These are phyloP conservation scores for Xylaria sp. DNA, from an alignment of 2,329 filamentous ascomycete species.

Conservation along the genomic window DNA sequence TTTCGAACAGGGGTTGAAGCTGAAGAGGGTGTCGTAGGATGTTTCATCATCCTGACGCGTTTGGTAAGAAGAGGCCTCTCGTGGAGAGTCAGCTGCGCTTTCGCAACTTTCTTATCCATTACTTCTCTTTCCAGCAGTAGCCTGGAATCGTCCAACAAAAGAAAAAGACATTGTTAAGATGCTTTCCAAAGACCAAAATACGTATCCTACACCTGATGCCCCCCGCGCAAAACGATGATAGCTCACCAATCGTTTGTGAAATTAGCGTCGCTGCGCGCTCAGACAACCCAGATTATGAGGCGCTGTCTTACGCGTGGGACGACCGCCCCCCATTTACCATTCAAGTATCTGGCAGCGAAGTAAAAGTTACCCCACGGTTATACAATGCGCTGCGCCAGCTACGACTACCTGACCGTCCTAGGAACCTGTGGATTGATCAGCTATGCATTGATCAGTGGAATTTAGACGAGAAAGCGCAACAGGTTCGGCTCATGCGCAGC, in stretches of 20 bases:
- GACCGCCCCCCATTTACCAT: neutral
- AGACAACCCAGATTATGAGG: neutral
- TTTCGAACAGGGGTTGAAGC: too few species aligned
- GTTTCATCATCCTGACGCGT: too few species aligned
- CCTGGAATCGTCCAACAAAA: too few species aligned
- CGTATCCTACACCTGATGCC: neutral
- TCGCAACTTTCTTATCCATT: too few species aligned
- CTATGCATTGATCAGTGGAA: conserved; percentile 15
- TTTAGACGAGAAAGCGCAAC: conserved; percentile 8
- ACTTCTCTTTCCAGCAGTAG: too few species aligned
- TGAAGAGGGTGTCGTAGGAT: too few species aligned
- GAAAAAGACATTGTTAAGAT: too few species aligned
- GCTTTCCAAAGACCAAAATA: too few species aligned
- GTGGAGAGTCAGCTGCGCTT: too few species aligned
- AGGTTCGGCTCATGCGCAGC: conserved; percentile 1
- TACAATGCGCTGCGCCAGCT: conserved; percentile 1
- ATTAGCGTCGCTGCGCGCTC: neutral
- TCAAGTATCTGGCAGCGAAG: neutral
- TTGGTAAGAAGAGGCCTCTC: too few species aligned
- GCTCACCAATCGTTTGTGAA: neutral
- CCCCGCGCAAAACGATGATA: neutral
- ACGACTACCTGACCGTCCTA: neutral
- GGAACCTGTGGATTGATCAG: conserved; percentile 6
- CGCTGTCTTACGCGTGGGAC: conserved; percentile 12
- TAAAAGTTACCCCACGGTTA: neutral